Evolutionary conservation across 495 filamentous ascomycete species (phyloP).

Genomic region (Aspergillus wentii): DNA sequence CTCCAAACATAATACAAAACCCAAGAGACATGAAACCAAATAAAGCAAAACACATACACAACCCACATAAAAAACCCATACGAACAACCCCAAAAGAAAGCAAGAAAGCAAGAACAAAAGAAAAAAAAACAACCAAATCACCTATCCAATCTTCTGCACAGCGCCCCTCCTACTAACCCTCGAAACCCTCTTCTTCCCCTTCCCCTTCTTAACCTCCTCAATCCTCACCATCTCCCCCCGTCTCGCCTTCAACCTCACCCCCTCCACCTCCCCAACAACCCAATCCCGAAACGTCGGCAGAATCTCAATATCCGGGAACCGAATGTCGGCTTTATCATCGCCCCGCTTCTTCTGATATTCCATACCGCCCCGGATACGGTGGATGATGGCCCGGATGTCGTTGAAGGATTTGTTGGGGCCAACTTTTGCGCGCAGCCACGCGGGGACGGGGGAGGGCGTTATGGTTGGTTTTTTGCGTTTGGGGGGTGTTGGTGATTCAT

Average conservation of each 20-base stretch:
- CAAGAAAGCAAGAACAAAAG: not conserved
- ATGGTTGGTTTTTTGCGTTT: slow-evolving; percentile 17
- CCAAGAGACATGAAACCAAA: too few relatives aligned
- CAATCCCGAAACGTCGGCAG: slow-evolving; percentile 48
- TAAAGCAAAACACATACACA: too few relatives aligned
- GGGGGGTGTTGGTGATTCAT: too few relatives aligned
- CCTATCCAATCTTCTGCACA: slow-evolving; percentile 8
- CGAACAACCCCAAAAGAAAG: too few relatives aligned
- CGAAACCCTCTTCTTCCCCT: not conserved
- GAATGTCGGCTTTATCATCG: slow-evolving; percentile 6
- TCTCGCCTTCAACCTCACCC: not conserved
- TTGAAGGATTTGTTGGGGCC: slow-evolving; percentile 25
- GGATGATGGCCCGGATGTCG: slow-evolving; percentile 24
- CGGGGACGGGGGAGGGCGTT: slow-evolving; percentile 21
- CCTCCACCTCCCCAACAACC: slow-evolving; percentile 10
- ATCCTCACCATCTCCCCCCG: not conserved
- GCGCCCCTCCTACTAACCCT: slow-evolving; percentile 1
- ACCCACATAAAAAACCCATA: too few relatives aligned
- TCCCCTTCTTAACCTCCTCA: slow-evolving; percentile 4
- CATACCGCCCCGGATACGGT: slow-evolving; percentile 11
- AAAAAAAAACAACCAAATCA: not conserved
- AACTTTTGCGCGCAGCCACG: slow-evolving; percentile 24
- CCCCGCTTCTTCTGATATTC: slow-evolving; percentile 11
- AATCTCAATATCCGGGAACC: slow-evolving; percentile 65
- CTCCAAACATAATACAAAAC: too few relatives aligned